Conservation (phyloP, 495 filamentous ascomycete species). For the Melanomma pulvis-pyrius region DNA sequence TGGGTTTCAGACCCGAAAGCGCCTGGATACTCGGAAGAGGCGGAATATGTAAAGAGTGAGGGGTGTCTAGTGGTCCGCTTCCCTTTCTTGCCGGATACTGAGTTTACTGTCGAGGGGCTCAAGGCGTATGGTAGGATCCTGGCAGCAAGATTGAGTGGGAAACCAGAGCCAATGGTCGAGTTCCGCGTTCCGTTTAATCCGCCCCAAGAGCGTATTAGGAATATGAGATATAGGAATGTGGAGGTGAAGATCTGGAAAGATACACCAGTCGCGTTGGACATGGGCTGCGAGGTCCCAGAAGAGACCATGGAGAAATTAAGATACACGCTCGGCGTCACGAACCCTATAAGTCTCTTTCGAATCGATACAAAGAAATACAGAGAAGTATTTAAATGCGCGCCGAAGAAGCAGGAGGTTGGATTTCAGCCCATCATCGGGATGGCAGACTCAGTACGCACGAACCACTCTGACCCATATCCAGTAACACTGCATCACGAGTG, state of each 20-base stretch:
- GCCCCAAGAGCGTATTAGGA: conserved; percentile 52
- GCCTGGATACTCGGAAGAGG: conserved; percentile 47
- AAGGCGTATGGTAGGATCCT: conserved; percentile 37
- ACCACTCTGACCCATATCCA: background rate
- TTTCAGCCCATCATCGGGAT: conserved; percentile 81
- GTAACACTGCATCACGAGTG: background rate
- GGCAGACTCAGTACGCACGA: conserved; percentile 69
- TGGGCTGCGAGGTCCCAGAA: conserved; percentile 55
- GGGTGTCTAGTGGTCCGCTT: conserved; percentile 62
- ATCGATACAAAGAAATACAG: conserved; percentile 63
- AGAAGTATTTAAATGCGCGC: conserved; percentile 75
- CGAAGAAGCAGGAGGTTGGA: conserved; percentile 65
- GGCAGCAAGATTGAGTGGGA: conserved; percentile 23
- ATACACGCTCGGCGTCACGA: conserved; percentile 64
- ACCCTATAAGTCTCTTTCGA: conserved; percentile 72
- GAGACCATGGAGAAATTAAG: conserved; percentile 52
- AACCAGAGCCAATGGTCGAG: conserved; percentile 37
- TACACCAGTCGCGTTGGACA: conserved; percentile 52
- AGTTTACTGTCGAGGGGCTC: conserved; percentile 34
- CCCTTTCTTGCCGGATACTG: conserved; percentile 49
- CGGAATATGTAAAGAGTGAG: conserved; percentile 55
- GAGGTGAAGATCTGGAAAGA: conserved; percentile 83
- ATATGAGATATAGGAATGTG: conserved; percentile 59
- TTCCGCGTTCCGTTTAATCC: conserved; percentile 71
- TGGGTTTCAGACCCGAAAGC: conserved; percentile 73